Evolutionary conservation across 1,284 basidiomycete species (phyloP), one percentile per base, ranked within the genome.

Genomic region (Ceratobasidium sp.): DNA sequence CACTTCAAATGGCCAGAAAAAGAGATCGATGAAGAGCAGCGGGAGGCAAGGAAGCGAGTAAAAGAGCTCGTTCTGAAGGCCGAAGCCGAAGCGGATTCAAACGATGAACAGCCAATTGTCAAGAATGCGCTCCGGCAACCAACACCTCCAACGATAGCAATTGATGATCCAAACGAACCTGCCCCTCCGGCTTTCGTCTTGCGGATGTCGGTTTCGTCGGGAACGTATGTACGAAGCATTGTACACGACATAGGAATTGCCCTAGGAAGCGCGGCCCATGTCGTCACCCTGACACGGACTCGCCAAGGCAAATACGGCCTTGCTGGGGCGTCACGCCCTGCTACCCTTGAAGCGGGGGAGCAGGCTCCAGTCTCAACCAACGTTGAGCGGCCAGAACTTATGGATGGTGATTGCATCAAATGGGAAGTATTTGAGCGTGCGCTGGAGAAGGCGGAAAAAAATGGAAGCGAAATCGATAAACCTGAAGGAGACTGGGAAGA

Each of bases 221-320:
- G 96, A 29, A 98, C 96, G n/a, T 98, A 98, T 80, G 96, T 98
- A 59, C 91, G 96, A 64, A 94, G 92, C 1, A 91, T 98, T 78
- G 92, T 96, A 57, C 95, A 98, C 81, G 96, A 98, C 82, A 87
- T 98, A 24, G 94, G 92, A 8, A 89, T 91, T 77, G 89, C 90
- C 0, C 82, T 98, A 27, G 93, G 91, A 1, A 94, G 93, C 53
- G 93, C 93, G 3, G 96, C 95, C 0, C 95, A 97, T 81, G 95
- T 98, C 67, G 95, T 97, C 60, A 94, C 92, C 15, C 87, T 98
- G 75, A 93, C 90, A 15, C 89, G 97, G 27, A 91, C 91, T 22
- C 88, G 93, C 47, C 96, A 98, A 86, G 94, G 95, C 15, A 86
- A 89, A 60, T 97, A 95, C 80, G 85, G 86, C 0, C 84, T 95